These are phyloP conservation scores for Pythium dissimile DNA, from an alignment of 352 stramenopile species.

Conservation along the genomic window DNA sequence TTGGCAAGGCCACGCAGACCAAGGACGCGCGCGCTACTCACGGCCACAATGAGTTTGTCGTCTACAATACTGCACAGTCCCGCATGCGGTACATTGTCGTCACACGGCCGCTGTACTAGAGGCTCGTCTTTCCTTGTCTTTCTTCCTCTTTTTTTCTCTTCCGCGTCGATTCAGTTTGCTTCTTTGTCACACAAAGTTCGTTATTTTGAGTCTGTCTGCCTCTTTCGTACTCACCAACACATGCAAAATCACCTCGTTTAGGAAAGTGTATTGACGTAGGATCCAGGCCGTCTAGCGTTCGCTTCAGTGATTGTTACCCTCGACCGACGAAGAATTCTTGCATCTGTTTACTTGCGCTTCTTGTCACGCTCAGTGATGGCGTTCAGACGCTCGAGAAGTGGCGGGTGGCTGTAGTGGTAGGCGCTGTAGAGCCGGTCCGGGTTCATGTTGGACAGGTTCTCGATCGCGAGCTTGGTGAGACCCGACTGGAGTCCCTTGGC, in stretches of 20 bases:
- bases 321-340: too few species aligned
- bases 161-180: background rate
- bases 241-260: too few species aligned
- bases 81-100: constrained; percentile 81
- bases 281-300: too few species aligned
- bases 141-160: background rate
- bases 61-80: constrained; percentile 78
- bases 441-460: constrained; percentile 98
- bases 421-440: constrained; percentile 92
- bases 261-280: too few species aligned
- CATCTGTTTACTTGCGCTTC: constrained; percentile 40
- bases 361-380: constrained; percentile 82
- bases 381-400: constrained; percentile 93
- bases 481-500: constrained; percentile 90
- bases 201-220: background rate
- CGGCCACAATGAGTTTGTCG: constrained; percentile 83
- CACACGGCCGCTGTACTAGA: constrained; percentile 9
- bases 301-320: too few species aligned
- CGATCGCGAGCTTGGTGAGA: constrained; percentile 96
- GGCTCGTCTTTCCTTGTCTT: background rate
- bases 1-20: constrained; percentile 53
- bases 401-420: constrained; percentile 98
- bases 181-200: too few species aligned
- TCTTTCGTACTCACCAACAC: too few species aligned
- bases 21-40: constrained; percentile 47